Evolutionary conservation across 495 filamentous ascomycete genomes (phyloP).

Genomic region (Rhypophila decipiens): DNA sequence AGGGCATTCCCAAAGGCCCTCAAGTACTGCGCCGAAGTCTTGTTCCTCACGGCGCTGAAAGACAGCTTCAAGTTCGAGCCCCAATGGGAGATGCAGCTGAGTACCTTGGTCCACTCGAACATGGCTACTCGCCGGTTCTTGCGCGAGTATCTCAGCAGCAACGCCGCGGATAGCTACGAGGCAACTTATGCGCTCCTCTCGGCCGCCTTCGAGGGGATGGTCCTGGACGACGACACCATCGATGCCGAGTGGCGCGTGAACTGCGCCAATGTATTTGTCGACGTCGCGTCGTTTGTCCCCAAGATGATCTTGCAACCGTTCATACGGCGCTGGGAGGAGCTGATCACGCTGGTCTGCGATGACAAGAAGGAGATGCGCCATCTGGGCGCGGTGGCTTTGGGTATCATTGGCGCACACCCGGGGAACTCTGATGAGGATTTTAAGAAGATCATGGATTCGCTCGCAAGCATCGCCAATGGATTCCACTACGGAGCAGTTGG

Average conservation of each 20-base stretch:
- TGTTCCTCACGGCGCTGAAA: conserved; percentile 64
- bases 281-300: conserved; percentile 59
- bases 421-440: conserved; percentile 25
- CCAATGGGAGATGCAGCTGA: conserved; percentile 80
- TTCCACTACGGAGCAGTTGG: conserved; percentile 24
- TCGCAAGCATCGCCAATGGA: conserved; percentile 15
- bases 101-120: conserved; percentile 60
- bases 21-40: conserved; percentile 63
- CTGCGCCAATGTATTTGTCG: conserved; percentile 58
- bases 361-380: conserved; percentile 60
- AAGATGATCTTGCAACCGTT: conserved; percentile 43
- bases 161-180: conserved; percentile 19
- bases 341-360: conserved; percentile 56
- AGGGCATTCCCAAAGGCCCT: conserved; percentile 59
- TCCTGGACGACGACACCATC: conserved; percentile 39
- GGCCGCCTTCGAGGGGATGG: conserved; percentile 54
- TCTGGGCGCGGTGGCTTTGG: conserved; percentile 63
- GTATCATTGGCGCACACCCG: conserved; percentile 68
- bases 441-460: neutral
- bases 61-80: conserved; percentile 56
- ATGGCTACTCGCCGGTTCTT: conserved; percentile 53
- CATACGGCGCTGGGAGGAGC: conserved; percentile 38
- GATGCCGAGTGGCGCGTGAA: no score
- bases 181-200: conserved; percentile 37
- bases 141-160: conserved; percentile 35